A percentile compares a stretch with the other conserved stretches of the same genome.
Conservation (phyloP, 73 alveolate genomes). For the Paramecium primaurelia region DNA sequence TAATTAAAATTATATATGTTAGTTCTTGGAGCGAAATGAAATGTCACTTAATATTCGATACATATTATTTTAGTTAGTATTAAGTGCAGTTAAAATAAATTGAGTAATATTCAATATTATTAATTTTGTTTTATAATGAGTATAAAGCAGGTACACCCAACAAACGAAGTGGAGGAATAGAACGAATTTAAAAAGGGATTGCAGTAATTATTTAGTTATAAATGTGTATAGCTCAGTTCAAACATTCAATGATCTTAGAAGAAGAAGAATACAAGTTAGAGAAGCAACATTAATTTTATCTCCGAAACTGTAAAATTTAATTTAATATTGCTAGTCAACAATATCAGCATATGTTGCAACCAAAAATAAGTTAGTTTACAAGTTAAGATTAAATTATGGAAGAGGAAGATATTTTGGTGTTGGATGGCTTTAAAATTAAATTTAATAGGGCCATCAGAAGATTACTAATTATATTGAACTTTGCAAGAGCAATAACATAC, state of each 20-base stretch:
- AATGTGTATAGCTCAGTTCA: neutral
- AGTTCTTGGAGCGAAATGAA: neutral
- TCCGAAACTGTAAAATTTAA: neutral
- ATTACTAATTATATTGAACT: neutral
- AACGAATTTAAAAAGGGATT: neutral
- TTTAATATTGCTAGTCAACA: neutral
- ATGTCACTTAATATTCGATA: neutral
- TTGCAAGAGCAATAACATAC: neutral
- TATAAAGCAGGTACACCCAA: neutral
- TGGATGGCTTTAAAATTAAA: neutral
- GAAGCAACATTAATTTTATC: slow-evolving; percentile 20
- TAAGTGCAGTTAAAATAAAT: neutral
- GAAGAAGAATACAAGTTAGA: neutral
- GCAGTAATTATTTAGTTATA: neutral
- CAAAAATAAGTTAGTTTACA: neutral
- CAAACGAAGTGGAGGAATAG: neutral
- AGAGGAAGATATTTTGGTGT: neutral
- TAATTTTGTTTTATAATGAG: neutral
- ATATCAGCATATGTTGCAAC: neutral
- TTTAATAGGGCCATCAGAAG: neutral
- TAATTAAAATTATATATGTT: neutral
- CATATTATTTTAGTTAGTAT: neutral
- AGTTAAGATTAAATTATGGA: neutral
- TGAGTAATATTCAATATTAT: neutral
- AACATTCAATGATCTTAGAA: neutral